A percentile compares a stretch with the other conserved stretches of the same genome.
These are phyloP conservation scores for Mycena haematopus DNA, from an alignment of 768 basidiomycete species.

Conservation along the genomic window DNA sequence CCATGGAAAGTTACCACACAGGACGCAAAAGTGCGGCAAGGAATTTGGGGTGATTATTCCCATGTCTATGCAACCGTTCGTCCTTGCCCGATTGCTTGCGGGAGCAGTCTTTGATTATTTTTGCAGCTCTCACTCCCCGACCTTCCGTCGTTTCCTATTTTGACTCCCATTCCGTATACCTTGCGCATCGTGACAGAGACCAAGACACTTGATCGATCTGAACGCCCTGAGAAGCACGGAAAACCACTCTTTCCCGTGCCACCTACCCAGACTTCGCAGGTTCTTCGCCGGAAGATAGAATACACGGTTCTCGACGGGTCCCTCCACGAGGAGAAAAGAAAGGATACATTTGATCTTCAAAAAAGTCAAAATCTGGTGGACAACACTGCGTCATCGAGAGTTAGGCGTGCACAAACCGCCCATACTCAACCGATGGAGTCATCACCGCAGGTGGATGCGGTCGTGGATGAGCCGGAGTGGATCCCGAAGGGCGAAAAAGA, in stretches of 20 bases:
- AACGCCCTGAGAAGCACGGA: conserved; percentile 17
- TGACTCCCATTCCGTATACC: conserved; percentile 13
- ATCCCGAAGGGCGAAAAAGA: conserved; percentile 11
- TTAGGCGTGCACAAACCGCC: background rate
- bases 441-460: background rate
- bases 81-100: background rate
- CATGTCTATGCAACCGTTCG: background rate
- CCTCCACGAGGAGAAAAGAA: background rate
- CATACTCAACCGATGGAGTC: background rate
- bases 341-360: conserved; percentile 4
- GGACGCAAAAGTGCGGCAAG: conserved; percentile 7
- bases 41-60: conserved; percentile 18
- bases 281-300: background rate
- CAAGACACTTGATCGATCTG: conserved; percentile 3
- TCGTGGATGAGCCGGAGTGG: conserved; percentile 15
- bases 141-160: conserved; percentile 13
- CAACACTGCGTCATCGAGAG: background rate
- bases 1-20: background rate
- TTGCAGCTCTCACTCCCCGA: conserved; percentile 11
- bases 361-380: background rate
- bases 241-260: conserved; percentile 19
- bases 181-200: conserved; percentile 13
- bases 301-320: background rate
- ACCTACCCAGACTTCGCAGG: background rate
- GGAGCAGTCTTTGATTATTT: background rate